These are phyloP conservation scores for Macrophomina tecta DNA, from an alignment of 2,329 filamentous ascomycete species.

Conservation along the genomic window DNA sequence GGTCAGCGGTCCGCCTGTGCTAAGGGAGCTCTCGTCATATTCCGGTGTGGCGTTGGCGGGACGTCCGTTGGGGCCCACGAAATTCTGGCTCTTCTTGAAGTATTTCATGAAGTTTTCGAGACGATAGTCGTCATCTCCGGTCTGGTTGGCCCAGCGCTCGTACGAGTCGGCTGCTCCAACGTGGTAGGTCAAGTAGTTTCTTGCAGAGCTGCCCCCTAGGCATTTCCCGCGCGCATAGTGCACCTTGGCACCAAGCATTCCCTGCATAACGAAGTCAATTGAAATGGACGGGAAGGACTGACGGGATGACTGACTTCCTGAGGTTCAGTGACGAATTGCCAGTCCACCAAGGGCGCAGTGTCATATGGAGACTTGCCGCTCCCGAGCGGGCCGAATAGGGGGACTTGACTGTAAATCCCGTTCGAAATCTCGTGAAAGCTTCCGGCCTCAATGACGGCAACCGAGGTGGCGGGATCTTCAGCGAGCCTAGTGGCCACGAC, in stretches of 20 bases:
- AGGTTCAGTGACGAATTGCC: constrained; percentile 34
- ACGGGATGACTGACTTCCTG: constrained; percentile 30
- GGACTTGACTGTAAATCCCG: constrained; percentile 35
- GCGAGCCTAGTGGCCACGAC: constrained; percentile 11
- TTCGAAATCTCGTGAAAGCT: constrained; percentile 34
- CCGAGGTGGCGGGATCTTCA: constrained; percentile 13
- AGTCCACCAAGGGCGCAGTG: constrained; percentile 36
- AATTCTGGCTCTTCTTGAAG: constrained; percentile 38
- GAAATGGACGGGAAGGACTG: constrained; percentile 9
- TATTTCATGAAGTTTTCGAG: constrained; percentile 39
- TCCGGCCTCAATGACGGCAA: constrained; percentile 28
- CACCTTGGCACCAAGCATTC: background rate
- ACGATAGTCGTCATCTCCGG: constrained; percentile 40
- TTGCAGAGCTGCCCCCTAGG: constrained; percentile 23
- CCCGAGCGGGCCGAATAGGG: constrained; percentile 30
- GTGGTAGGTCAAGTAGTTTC: constrained; percentile 36
- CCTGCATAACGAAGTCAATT: background rate
- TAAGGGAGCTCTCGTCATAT: constrained; percentile 29
- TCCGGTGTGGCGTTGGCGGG: constrained; percentile 33
- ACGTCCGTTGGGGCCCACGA: constrained; percentile 39
- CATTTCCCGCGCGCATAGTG: constrained; percentile 38
- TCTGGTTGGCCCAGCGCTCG: constrained; percentile 38
- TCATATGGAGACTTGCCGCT: constrained; percentile 31
- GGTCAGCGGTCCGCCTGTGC: constrained; percentile 23
- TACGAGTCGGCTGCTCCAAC: background rate